phyloP scores from a whole-genome alignment of 345 rosid genomes.

The Eucalyptus grandis region DNA sequence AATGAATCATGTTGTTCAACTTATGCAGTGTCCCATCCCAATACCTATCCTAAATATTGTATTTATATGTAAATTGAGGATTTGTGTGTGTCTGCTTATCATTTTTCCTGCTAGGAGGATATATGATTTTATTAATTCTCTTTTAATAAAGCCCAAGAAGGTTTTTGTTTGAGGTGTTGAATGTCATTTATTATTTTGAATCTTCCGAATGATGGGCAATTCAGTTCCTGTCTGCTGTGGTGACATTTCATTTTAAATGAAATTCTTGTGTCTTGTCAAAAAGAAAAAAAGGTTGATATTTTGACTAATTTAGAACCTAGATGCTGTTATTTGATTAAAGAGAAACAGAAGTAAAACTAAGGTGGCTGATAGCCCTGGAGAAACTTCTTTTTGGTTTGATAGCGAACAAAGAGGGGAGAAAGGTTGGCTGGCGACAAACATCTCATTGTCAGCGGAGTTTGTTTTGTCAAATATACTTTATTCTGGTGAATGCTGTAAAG shows the following conservation, averaged over 20 bases:
- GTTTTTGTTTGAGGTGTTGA: not conserved
- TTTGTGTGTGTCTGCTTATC: not conserved
- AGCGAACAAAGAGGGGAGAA: not conserved
- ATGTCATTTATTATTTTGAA: not conserved
- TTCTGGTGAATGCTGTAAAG: not conserved
- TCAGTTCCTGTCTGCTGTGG: not conserved
- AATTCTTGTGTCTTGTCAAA: not conserved
- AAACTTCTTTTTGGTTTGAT: not conserved
- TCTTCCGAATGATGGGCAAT: not conserved
- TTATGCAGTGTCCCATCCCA: not conserved
- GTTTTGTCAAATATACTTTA: not conserved
- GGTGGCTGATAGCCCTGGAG: not conserved
- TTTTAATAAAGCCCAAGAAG: not conserved
- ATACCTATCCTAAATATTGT: not conserved
- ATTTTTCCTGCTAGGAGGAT: not conserved
- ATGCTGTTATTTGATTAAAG: not conserved
- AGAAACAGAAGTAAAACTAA: not conserved
- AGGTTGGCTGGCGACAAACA: not conserved
- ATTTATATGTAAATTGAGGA: not conserved
- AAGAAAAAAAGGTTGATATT: not conserved
- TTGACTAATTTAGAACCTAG: not conserved
- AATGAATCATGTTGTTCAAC: not conserved
- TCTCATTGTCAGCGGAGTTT: not conserved
- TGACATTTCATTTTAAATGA: not conserved
- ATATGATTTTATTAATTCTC: not conserved